Evolutionary conservation across 139 green algal species (phyloP), one percentile per base, ranked within the genome.

Genomic region (Auxenochlorella pyrenoidosa): DNA sequence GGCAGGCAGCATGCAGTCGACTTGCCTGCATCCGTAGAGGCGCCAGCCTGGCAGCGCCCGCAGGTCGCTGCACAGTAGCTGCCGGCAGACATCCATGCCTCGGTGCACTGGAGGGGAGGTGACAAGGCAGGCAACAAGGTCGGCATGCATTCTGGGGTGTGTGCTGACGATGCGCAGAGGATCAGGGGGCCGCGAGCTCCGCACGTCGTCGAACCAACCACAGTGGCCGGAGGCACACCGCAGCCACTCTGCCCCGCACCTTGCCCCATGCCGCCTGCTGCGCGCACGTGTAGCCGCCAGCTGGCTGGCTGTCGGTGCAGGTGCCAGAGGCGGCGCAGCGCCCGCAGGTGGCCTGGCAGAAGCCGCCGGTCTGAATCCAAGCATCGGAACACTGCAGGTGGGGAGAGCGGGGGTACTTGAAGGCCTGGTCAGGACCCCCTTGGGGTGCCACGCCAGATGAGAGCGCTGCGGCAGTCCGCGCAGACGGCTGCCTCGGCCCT

Each of bases 51-150:
- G 72, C 72, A 79, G 38, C 72, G 72, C 38, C 72, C 22, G 72
- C 89, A 92, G 51, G 86, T 86, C 40, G 65, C 59, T 0, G 36
- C 26, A 82, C 89, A 92, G 76, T 86, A 92, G 54, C 32, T 26
- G 66, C 72, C 86, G 15, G 58, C 36, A 10, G 22, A 16, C 77
- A 90, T 87, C 86, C 82, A 89, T 0, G 89, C 21, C 44, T 86
- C 41, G 34, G 34, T 73, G 75, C 85, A 88, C 85, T 84, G 60
- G 26, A 81, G 83, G 30, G 79, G 36, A 38, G 54, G 21, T 0
- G 10, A 10, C 4, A 59, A 16, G 8, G 16, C 41, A 78, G 41
- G 40, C 47, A 54, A 10, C 8, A 54, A 54, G 47, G 47, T 54
- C 8, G 10, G 8, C 47, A 54, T n/a, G n/a, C n/a, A n/a, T n/a